Evolutionary conservation across 192 early-diverging fungal species (phyloP).

Genomic region (Podila epicladia): DNA sequence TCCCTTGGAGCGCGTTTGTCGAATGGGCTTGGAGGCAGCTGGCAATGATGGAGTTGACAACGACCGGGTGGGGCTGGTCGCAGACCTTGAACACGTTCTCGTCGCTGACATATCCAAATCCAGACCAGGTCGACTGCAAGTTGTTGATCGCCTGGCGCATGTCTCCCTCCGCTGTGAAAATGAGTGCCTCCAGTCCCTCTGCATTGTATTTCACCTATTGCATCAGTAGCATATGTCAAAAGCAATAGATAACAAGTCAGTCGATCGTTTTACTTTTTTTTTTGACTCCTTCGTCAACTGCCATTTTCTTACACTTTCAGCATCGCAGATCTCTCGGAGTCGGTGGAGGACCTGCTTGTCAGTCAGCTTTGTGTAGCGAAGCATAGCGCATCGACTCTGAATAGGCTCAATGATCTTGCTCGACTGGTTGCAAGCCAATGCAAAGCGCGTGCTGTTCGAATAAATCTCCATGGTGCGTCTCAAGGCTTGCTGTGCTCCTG

Average conservation of each 20-base stretch:
- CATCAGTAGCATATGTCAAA: too few relatives aligned
- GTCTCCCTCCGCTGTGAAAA: constrained; percentile 97
- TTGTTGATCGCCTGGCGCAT: constrained; percentile 99
- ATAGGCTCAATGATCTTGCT: constrained; percentile 99
- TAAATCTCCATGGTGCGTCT: constrained; percentile 99
- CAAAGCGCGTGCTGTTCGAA: constrained; percentile 95
- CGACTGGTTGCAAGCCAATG: constrained; percentile 95
- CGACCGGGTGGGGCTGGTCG: constrained; percentile 94
- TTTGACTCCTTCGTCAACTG: neutral
- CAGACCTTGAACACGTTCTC: constrained; percentile 98
- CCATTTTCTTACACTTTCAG: constrained; percentile 70
- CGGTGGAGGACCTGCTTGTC: constrained; percentile 84
- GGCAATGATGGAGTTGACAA: constrained; percentile 79
- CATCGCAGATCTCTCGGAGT: constrained; percentile 83
- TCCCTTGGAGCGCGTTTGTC: constrained; percentile 72
- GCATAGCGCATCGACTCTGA: constrained; percentile 93
- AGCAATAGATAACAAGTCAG: too few relatives aligned
- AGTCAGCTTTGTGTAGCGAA: constrained; percentile 84
- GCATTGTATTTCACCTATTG: constrained; percentile 81
- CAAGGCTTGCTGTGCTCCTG: constrained; percentile 96
- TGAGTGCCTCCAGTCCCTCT: constrained; percentile 92
- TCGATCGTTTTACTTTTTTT: too few relatives aligned
- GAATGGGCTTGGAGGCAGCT: constrained; percentile 74
- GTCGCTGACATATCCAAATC: constrained; percentile 84
- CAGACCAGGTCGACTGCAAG: constrained; percentile 88